Evolutionary conservation across 164 flowering plant species (phyloP).

Genomic region (Tetracentron sinense): DNA sequence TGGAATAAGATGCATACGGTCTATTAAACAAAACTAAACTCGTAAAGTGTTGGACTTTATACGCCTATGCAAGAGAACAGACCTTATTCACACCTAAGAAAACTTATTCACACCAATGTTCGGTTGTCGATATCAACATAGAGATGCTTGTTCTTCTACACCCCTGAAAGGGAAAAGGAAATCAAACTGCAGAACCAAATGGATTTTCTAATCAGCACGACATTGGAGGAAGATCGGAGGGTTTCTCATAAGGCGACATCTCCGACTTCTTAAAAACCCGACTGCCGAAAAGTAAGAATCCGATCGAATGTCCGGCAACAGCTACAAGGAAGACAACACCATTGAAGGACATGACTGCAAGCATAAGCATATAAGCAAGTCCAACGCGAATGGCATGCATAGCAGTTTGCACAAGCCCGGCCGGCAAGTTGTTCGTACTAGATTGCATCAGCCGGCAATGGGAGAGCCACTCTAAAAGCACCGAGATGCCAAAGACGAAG

Average conservation of each 20-base stretch:
- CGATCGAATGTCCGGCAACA: constrained; percentile 17
- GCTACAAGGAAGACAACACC: constrained; percentile 26
- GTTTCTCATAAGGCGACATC: neutral
- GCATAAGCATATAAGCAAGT: constrained; percentile 28
- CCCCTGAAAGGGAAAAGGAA: no score
- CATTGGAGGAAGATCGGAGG: constrained; percentile 10
- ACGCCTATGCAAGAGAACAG: no score
- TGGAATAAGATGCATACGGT: no score
- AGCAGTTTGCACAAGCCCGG: constrained; percentile 22
- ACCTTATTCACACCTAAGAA: no score
- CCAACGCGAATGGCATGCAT: constrained; percentile 24
- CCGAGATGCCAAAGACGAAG: constrained; percentile 26
- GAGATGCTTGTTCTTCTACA: no score
- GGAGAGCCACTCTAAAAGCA: constrained; percentile 35
- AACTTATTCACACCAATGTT: no score
- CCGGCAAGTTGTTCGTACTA: constrained; percentile 12
- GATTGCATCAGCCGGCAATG: constrained; percentile 16
- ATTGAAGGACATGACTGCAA: constrained; percentile 37
- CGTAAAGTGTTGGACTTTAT: no score
- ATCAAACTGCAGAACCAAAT: no score
- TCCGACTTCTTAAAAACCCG: neutral
- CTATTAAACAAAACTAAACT: no score
- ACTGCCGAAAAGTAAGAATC: constrained; percentile 19
- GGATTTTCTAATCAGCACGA: constrained; percentile 8
- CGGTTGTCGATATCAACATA: no score